Percentiles rank a stretch among this genome's conserved stretches.
Evolutionary conservation across 768 basidiomycete genomes (phyloP).

Genomic region (Cantharellus anzutake): DNA sequence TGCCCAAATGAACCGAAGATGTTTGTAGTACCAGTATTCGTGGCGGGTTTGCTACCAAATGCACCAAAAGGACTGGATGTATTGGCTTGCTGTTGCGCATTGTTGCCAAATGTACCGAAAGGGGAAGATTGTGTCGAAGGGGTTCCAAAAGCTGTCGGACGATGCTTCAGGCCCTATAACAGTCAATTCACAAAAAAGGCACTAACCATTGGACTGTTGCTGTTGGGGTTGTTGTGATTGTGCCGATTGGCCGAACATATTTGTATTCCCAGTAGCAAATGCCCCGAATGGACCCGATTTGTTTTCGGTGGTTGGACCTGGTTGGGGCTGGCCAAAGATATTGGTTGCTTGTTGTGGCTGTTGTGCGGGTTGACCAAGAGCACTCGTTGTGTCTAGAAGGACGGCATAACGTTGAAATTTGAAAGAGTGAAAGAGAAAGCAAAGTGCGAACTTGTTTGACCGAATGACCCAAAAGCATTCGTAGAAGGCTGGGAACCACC

Average conservation of each 20-base stretch:
- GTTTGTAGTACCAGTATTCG: neutral
- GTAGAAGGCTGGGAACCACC: constrained; percentile 11
- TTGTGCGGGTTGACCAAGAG: constrained; percentile 10
- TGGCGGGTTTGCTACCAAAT: constrained; percentile 12
- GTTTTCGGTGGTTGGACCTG: constrained; percentile 17
- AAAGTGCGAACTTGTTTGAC: no score
- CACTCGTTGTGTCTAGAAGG: constrained; percentile 19
- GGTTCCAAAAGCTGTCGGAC: no score
- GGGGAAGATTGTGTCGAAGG: constrained; percentile 9
- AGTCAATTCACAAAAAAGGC: constrained; percentile 11
- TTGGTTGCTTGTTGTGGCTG: constrained; percentile 7
- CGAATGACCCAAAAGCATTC: constrained; percentile 5
- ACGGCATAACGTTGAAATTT: constrained; percentile 18
- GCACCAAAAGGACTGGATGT: constrained; percentile 16
- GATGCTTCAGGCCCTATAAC: no score
- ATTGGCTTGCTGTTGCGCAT: constrained; percentile 20
- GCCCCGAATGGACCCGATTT: constrained; percentile 6
- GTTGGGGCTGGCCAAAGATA: constrained; percentile 16
- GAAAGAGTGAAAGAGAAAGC: constrained; percentile 11
- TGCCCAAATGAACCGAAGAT: constrained; percentile 4
- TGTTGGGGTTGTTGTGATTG: constrained; percentile 16
- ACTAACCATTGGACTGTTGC: constrained; percentile 1
- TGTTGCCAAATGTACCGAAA: constrained; percentile 19
- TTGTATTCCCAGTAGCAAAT: constrained; percentile 6
- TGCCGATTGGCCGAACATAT: constrained; percentile 27